A percentile compares a stretch with the other conserved stretches of the same genome.
Evolutionary conservation across 1,284 basidiomycete genomes (phyloP).

Genomic region (Austroboletus niveus): DNA sequence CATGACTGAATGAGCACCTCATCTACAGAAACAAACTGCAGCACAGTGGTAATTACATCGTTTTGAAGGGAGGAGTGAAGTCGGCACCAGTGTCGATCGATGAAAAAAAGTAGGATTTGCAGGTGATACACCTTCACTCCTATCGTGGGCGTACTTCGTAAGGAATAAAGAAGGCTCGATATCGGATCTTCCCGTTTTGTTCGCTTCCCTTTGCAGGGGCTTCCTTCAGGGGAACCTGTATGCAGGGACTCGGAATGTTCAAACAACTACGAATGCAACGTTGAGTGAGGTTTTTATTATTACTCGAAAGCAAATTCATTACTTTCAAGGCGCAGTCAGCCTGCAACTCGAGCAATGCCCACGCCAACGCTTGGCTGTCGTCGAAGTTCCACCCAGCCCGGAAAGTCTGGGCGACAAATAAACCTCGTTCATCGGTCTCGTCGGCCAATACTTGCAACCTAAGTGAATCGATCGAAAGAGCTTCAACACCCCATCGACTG

Average conservation of each 20-base stretch:
- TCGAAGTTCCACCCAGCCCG: slow-evolving; percentile 73
- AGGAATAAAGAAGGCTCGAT: slow-evolving; percentile 50
- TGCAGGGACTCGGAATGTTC: slow-evolving; percentile 59
- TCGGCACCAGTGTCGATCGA: slow-evolving; percentile 69
- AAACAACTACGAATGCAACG: slow-evolving; percentile 47
- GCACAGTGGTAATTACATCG: slow-evolving; percentile 53
- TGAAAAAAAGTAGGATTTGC: slow-evolving; percentile 82
- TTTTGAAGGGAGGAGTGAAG: slow-evolving; percentile 57
- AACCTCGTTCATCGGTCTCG: slow-evolving; percentile 25
- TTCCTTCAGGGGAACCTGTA: slow-evolving; percentile 25
- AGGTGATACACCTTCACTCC: slow-evolving; percentile 53
- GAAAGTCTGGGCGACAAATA: slow-evolving; percentile 66
- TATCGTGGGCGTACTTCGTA: slow-evolving; percentile 36
- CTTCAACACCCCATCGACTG: slow-evolving; percentile 58
- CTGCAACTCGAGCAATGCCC: slow-evolving; percentile 82
- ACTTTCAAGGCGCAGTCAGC: slow-evolving; percentile 78
- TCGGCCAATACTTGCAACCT: slow-evolving; percentile 43
- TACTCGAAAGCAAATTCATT: slow-evolving; percentile 10
- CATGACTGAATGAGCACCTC: slow-evolving; percentile 73
- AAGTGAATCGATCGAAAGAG: slow-evolving; percentile 64
- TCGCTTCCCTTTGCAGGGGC: slow-evolving; percentile 44
- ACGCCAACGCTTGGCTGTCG: slow-evolving; percentile 67
- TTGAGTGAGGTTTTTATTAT: slow-evolving; percentile 16
- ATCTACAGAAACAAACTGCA: slow-evolving; percentile 62
- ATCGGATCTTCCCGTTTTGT: slow-evolving; percentile 59